Evolutionary conservation across 495 filamentous ascomycete genomes (phyloP).

Genomic region (Penicillium silybi): DNA sequence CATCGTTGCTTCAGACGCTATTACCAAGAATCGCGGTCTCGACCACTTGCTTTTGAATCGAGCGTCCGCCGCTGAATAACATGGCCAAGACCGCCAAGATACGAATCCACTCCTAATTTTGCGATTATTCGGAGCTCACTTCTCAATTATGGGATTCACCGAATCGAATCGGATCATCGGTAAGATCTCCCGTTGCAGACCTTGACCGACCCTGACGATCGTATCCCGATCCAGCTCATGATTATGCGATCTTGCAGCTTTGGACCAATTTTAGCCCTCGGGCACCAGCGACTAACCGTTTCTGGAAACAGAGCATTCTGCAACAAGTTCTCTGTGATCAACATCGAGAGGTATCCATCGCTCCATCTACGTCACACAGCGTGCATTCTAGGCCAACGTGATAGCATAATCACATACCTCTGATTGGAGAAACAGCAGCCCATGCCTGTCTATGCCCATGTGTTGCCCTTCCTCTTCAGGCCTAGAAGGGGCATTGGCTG

Average conservation of each 20-base stretch:
- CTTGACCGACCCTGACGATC: background rate
- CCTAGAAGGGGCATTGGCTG: background rate
- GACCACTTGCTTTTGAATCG: slow-evolving; percentile 12
- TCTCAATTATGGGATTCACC: background rate
- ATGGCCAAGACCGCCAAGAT: background rate
- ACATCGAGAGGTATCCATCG: background rate
- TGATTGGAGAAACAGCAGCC: no score
- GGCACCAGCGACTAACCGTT: background rate
- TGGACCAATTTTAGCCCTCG: background rate
- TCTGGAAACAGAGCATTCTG: slow-evolving; percentile 1
- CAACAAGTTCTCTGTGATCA: background rate
- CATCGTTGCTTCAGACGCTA: slow-evolving; percentile 13
- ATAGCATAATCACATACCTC: slow-evolving; percentile 12
- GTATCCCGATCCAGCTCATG: background rate
- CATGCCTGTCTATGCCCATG: background rate
- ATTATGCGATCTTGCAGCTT: background rate
- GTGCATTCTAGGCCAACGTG: slow-evolving; percentile 5
- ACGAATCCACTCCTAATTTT: background rate
- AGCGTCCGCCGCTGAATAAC: background rate
- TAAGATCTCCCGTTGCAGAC: background rate
- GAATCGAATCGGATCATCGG: background rate
- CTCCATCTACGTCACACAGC: background rate
- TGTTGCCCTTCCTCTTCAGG: background rate
- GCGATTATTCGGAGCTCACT: background rate
- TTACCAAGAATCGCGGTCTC: slow-evolving; percentile 25